Percentiles rank a stretch among this genome's conserved stretches.
phyloP scores from a whole-genome alignment of 2,329 filamentous ascomycete genomes.

The Paradendryphiella salina region DNA sequence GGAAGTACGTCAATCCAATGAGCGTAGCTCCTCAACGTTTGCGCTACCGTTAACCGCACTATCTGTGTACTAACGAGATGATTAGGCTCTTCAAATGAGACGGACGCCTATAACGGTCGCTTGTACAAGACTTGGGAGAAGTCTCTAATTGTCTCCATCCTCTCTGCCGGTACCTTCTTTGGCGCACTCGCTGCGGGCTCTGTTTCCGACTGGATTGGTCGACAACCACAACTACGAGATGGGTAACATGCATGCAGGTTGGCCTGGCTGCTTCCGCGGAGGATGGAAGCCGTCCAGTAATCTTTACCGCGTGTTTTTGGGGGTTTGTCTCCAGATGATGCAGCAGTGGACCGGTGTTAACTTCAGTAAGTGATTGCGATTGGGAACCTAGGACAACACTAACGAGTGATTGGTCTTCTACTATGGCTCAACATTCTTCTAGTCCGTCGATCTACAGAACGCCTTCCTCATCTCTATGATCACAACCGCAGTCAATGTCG shows the following conservation, averaged over 20 bases:
- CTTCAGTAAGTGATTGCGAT: constrained; percentile 59
- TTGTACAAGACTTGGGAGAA: constrained; percentile 56
- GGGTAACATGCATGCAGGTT: constrained; percentile 59
- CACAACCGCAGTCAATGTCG: constrained; percentile 86
- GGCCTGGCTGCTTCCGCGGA: constrained; percentile 67
- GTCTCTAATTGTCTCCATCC: constrained; percentile 76
- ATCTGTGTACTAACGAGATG: constrained; percentile 4
- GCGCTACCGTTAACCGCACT: not conserved
- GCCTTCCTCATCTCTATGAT: constrained; percentile 82
- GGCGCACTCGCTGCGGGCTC: constrained; percentile 73
- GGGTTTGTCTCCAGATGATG: constrained; percentile 56
- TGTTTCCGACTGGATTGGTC: constrained; percentile 66
- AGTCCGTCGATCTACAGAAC: constrained; percentile 74
- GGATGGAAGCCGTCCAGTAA: constrained; percentile 58
- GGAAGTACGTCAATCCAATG: constrained; percentile 43
- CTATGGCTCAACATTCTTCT: constrained; percentile 78
- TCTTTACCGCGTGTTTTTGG: constrained; percentile 53
- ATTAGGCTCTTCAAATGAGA: constrained; percentile 54
- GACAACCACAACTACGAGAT: constrained; percentile 86
- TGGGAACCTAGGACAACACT: not conserved
- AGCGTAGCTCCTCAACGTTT: not conserved
- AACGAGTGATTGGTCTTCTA: constrained; percentile 36
- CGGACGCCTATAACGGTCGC: constrained; percentile 46
- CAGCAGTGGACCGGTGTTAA: constrained; percentile 76
- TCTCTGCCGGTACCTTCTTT: constrained; percentile 80